Evolutionary conservation across 2,329 filamentous ascomycete genomes (phyloP), one percentile per base, ranked within the genome.

Genomic region (Sporothrix mexicana): DNA sequence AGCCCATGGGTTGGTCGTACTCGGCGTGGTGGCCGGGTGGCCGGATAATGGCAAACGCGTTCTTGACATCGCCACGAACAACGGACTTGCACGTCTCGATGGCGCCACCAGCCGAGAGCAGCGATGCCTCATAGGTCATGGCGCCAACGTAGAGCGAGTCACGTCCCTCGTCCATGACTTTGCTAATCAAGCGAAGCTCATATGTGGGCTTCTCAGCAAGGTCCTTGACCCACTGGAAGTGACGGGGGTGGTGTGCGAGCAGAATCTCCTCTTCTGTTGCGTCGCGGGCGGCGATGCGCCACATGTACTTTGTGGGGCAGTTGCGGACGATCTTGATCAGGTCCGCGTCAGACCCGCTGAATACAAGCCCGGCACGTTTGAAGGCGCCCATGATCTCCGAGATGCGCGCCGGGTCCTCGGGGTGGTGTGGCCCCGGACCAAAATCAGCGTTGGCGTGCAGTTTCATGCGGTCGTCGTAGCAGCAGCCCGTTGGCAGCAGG

Each of bases 61-160:
- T 99, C 81, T 97, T 97, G 70, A 98, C 92, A 73, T 90, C 88
- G 3, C 93, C 92, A 2, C 88, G 87, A 30, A 96, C 91, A 4
- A 99, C 94, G n/a, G 93, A 92, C 80, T 95, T 92, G 82, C 95
- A 97, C 0, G 95, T 97, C 82, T 99, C 96, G 75, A 99, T 98
- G 17, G 95, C 95, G 59, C 95, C 95, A 43, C 96, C 96, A 13
- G 93, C 93, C 0, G 96, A 95, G 47, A 99, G 85, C 53, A 93
- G 85, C 0, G 95, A 92, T 45, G 94, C 95, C 59, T 91, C 89
- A 77, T 91, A 95, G 0, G 94, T 97, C 80, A 95, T 88, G 68
- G 88, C 89, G 70, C 95, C 94, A 73, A 97, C 93, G 77, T 96
- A 96, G 13, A 96, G 87, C 0, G 93, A 96, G 76, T 93, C 92